Conservation (phyloP, 495 filamentous ascomycete genomes). For the Cercophora samala region DNA sequence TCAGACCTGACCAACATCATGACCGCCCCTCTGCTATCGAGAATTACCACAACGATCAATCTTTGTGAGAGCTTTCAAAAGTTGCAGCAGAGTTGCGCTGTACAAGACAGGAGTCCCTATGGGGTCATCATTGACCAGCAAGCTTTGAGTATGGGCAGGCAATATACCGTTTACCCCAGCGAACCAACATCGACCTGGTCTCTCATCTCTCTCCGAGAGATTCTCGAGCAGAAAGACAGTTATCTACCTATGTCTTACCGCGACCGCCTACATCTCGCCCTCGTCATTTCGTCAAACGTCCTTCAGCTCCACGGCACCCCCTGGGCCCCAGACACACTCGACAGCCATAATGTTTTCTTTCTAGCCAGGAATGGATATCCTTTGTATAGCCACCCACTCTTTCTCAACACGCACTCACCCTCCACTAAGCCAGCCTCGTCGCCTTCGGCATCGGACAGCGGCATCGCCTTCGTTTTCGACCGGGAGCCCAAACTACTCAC, state of each 20-base stretch:
- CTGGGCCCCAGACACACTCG: constrained; percentile 23
- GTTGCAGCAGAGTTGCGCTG: background rate
- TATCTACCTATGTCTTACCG: background rate
- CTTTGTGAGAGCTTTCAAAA: background rate
- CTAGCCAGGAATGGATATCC: constrained; percentile 3
- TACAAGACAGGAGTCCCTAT: background rate
- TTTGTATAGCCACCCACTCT: constrained; percentile 1
- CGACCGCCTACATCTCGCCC: constrained; percentile 27
- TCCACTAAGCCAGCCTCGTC: background rate
- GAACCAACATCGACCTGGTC: background rate
- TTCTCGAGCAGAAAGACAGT: constrained; percentile 9
- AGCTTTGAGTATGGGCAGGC: background rate
- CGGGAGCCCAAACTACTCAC: background rate
- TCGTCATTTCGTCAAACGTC: constrained; percentile 28
- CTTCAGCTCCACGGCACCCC: constrained; percentile 32
- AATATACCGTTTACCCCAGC: constrained; percentile 1
- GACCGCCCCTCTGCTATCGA: background rate
- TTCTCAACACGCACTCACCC: background rate
- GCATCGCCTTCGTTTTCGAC: background rate
- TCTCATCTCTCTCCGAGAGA: constrained; percentile 11
- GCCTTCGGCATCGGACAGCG: background rate
- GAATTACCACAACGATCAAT: background rate
- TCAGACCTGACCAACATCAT: background rate
- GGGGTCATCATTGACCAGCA: background rate
- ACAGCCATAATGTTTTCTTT: constrained; percentile 29